A percentile compares a stretch with the other conserved stretches of the same genome.
Evolutionary conservation across 1,284 basidiomycete species (phyloP).

Genomic region (Trametes versicolor): DNA sequence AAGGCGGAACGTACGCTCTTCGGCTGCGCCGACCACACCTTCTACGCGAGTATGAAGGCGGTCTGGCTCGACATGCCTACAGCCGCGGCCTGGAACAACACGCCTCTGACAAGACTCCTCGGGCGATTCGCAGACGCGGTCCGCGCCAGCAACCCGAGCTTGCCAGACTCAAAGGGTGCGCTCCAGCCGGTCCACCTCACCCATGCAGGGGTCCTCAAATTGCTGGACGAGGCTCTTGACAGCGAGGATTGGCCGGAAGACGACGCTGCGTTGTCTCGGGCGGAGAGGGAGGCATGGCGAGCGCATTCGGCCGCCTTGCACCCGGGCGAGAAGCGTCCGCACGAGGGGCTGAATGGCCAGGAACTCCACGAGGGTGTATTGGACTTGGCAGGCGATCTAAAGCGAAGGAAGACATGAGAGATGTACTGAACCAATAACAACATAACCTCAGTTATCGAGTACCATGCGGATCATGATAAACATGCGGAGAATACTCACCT

Average conservation of each 20-base stretch:
- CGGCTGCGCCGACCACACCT: background rate
- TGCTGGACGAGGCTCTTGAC: constrained; percentile 16
- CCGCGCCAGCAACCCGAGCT: background rate
- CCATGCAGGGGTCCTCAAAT: constrained; percentile 8
- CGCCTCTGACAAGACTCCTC: constrained; percentile 11
- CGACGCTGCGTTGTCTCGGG: background rate
- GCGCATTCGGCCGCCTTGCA: background rate
- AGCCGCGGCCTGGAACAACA: constrained; percentile 3
- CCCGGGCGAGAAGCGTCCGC: background rate
- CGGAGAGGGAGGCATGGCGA: constrained; percentile 1
- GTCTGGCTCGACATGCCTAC: background rate
- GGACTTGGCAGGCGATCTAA: background rate
- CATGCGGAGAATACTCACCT: no score
- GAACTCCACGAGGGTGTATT: background rate
- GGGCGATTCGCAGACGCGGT: constrained; percentile 4
- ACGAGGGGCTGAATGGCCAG: background rate
- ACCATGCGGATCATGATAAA: no score
- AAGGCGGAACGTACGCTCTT: background rate
- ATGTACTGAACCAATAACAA: no score
- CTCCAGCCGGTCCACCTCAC: background rate
- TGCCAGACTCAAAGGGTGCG: background rate
- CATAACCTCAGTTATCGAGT: no score
- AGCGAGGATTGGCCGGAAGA: constrained; percentile 14
- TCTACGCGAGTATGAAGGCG: background rate
- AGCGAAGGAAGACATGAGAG: background rate